These are phyloP conservation scores for Sugiyamaella grinbergsii DNA, from an alignment of 1,139 yeast species.

Conservation along the genomic window DNA sequence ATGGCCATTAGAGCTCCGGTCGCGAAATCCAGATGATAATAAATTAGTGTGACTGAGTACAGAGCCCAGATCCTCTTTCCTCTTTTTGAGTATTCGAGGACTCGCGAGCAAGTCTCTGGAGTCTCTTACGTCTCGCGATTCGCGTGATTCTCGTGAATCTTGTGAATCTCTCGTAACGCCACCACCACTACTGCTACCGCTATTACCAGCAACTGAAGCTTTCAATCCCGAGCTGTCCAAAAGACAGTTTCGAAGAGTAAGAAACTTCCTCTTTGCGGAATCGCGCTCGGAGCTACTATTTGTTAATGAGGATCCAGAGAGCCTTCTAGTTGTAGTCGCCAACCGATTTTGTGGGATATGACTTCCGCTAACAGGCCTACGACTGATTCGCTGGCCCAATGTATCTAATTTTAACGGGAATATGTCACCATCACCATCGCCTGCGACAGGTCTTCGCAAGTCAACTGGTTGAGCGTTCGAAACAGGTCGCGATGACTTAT, in stretches of 20 bases:
- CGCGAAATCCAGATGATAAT: no score
- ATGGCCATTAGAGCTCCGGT: no score
- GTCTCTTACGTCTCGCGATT: no score
- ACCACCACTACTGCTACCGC: background rate
- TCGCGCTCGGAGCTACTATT: background rate
- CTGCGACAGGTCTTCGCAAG: background rate
- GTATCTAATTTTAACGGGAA: conserved; percentile 1
- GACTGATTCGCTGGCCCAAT: background rate
- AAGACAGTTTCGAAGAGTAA: background rate
- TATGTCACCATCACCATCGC: background rate
- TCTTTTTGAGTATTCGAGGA: no score
- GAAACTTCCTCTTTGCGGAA: conserved; percentile 1
- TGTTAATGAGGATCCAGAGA: background rate
- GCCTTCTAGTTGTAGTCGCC: background rate
- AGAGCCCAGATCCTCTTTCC: no score
- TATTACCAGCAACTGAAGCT: background rate
- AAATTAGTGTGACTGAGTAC: no score
- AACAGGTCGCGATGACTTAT: conserved; percentile 2
- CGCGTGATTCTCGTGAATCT: no score
- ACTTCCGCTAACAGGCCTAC: background rate
- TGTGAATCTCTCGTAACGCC: no score
- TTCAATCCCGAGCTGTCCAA: no score
- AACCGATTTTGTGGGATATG: conserved; percentile 14
- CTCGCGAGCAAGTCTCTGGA: no score
- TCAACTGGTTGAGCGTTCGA: conserved; percentile 6